Percentiles rank a stretch among this genome's conserved stretches.
Evolutionary conservation across 306 rosid species (phyloP).

Genomic region (Crotalaria pallida): DNA sequence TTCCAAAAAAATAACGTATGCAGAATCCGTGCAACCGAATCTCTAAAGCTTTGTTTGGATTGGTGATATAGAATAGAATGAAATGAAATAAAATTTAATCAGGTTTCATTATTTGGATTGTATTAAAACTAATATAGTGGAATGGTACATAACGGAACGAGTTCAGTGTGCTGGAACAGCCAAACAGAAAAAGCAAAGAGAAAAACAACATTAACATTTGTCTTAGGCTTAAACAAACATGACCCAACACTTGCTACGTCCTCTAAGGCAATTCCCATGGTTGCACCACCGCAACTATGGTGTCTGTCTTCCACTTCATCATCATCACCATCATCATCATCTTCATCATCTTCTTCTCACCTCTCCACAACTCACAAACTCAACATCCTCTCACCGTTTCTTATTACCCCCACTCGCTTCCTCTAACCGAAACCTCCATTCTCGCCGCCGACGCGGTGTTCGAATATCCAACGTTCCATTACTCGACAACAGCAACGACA

Average conservation of each 20-base stretch:
- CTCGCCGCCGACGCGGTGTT: slow-evolving; percentile 33
- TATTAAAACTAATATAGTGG: too few relatives aligned
- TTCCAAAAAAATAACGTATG: too few relatives aligned
- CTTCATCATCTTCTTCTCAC: too few relatives aligned
- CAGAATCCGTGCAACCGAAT: too few relatives aligned
- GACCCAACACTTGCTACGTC: slow-evolving; percentile 42
- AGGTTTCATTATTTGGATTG: too few relatives aligned
- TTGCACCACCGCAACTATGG: slow-evolving; percentile 23
- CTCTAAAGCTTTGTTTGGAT: too few relatives aligned
- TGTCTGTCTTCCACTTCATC: slow-evolving; percentile 6
- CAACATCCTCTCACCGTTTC: slow-evolving; percentile 15
- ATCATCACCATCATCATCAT: too few relatives aligned
- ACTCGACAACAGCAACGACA: background rate
- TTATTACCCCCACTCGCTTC: slow-evolving; percentile 26
- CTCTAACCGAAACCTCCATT: slow-evolving; percentile 35
- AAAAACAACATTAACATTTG: background rate
- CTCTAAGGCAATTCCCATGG: slow-evolving; percentile 56
- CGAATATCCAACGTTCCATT: slow-evolving; percentile 29
- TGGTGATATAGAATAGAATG: too few relatives aligned
- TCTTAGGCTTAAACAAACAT: background rate
- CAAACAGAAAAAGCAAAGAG: too few relatives aligned
- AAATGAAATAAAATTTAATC: too few relatives aligned
- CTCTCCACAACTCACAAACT: slow-evolving; percentile 19
- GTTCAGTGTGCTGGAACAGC: too few relatives aligned
- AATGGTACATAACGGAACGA: too few relatives aligned